These are phyloP conservation scores for Fragilaria radians DNA, from an alignment of 108 stramenopile genomes.

Conservation along the genomic window DNA sequence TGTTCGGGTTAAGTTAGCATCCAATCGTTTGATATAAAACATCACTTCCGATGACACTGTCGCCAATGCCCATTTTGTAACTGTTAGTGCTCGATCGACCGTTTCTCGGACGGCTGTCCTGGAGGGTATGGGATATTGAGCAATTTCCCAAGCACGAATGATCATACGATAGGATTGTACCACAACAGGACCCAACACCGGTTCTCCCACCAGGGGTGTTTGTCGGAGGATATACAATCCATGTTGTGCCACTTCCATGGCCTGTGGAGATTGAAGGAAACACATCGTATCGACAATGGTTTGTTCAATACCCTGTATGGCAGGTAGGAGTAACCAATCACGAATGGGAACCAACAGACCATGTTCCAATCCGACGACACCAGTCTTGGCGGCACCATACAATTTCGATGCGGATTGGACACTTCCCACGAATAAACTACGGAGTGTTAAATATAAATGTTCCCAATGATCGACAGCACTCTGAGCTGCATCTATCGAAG, in stretches of 20 bases:
- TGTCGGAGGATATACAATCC: conserved; percentile 27
- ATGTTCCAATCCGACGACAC: conserved; percentile 38
- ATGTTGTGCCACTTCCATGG: conserved; percentile 14
- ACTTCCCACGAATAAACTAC: conserved; percentile 19
- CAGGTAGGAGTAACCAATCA: conserved; percentile 56
- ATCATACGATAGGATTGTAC: conserved; percentile 3
- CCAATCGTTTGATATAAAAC: conserved; percentile 48
- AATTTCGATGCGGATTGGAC: conserved; percentile 24
- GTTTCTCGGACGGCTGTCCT: conserved; percentile 35
- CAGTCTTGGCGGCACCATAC: conserved; percentile 49
- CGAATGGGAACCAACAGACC: conserved; percentile 50
- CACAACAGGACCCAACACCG: conserved; percentile 38
- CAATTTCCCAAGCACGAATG: conserved; percentile 32
- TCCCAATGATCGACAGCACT: conserved; percentile 60
- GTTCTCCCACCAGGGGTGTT: conserved; percentile 47
- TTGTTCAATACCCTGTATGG: conserved; percentile 43
- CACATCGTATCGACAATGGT: conserved; percentile 21
- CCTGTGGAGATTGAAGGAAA: conserved; percentile 38
- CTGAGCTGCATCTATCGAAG: conserved; percentile 43
- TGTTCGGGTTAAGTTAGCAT: conserved; percentile 49
- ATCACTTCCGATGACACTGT: conserved; percentile 27
- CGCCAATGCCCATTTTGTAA: conserved; percentile 39
- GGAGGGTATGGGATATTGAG: conserved; percentile 55
- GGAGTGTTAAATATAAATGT: conserved; percentile 31
- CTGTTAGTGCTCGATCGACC: conserved; percentile 40